Evolutionary conservation across 495 filamentous ascomycete genomes (phyloP), one percentile per base, ranked within the genome.

Genomic region (Penicillium waksmanii): DNA sequence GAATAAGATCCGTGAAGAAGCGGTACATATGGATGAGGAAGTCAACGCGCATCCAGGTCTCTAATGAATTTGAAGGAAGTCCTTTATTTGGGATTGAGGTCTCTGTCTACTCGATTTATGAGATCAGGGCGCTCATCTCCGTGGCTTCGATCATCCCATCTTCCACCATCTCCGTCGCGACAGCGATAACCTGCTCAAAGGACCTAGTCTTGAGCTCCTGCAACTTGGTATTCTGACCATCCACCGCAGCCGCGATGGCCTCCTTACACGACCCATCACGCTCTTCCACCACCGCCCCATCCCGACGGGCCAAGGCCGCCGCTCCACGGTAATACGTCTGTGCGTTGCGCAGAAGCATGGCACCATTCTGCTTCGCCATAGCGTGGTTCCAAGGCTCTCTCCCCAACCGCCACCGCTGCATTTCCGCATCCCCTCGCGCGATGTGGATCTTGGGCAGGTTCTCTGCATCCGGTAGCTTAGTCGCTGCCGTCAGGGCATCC

Each of bases 301-400:
- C 74, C 63, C 72, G 67, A 36, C 74, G 67, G 48, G 77, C 74
- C 25, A 85, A 61, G 35, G 73, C 79, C 46, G 77, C 77, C 1
- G 85, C 86, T 27, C 86, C 86, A 42, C 84, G 77, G 63, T 87
- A 90, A 60, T 84, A 89, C 10, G 85, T 83, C 34, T 82, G 82
- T 3, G 87, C 85, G 62, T 90, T 90, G 38, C 78, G 79, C 19
- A 87, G 58, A 44, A 89, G 75, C 15, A 76, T 79, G 2, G 64
- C 64, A 27, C 70, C 73, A 56, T 82, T 80, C 53, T 82, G 80
- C 53, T 74, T 67, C 5, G 83, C 80, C 53, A 78, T 66, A 33
- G 66, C 58, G 55, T 80, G 72, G 49, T 77, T 74, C 67, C 73
- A 73, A 3, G 82, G 82, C 5, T 73, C 62, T 34, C 74, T 62